A percentile compares a stretch with the other conserved stretches of the same genome.
Conservation (phyloP, 1,284 basidiomycete genomes). For the Athelia sp. region DNA sequence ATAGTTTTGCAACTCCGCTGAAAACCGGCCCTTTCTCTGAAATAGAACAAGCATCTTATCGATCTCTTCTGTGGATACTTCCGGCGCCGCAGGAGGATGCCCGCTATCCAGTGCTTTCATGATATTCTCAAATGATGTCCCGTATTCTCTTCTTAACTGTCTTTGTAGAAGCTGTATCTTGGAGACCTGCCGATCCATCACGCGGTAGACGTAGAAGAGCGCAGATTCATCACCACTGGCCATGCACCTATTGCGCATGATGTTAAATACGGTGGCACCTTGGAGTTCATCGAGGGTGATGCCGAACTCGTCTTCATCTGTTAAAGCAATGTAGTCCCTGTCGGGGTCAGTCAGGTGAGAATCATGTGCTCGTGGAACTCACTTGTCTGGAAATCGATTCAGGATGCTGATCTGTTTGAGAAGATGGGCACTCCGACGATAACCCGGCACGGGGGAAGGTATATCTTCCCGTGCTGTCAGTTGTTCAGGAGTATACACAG, state of each 20-base stretch:
- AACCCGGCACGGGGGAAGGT: neutral
- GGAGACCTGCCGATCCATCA: neutral
- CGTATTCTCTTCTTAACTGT: constrained; percentile 9
- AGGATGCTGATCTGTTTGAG: constrained; percentile 8
- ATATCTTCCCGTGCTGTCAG: neutral
- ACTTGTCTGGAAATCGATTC: constrained; percentile 6
- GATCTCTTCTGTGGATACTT: constrained; percentile 7
- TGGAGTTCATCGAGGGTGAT: constrained; percentile 6
- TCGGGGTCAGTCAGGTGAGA: no score
- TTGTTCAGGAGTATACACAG: neutral
- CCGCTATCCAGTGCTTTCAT: constrained; percentile 5
- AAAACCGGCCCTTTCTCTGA: constrained; percentile 6
- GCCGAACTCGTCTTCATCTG: constrained; percentile 1
- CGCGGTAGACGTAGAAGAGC: constrained; percentile 10
- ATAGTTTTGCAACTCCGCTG: constrained; percentile 7
- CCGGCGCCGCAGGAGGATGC: neutral
- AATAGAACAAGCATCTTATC: constrained; percentile 4
- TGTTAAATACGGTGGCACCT: constrained; percentile 7
- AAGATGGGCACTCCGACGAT: constrained; percentile 5
- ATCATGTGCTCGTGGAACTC: no score
- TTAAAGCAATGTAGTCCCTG: neutral
- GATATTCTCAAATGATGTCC: constrained; percentile 7
- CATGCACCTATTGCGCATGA: constrained; percentile 11
- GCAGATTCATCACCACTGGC: constrained; percentile 4
- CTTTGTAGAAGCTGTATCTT: neutral